Percentiles rank a stretch among this genome's conserved stretches.
phyloP scores from a whole-genome alignment of 2,329 filamentous ascomycete species.

The Huntiella omanensis region DNA sequence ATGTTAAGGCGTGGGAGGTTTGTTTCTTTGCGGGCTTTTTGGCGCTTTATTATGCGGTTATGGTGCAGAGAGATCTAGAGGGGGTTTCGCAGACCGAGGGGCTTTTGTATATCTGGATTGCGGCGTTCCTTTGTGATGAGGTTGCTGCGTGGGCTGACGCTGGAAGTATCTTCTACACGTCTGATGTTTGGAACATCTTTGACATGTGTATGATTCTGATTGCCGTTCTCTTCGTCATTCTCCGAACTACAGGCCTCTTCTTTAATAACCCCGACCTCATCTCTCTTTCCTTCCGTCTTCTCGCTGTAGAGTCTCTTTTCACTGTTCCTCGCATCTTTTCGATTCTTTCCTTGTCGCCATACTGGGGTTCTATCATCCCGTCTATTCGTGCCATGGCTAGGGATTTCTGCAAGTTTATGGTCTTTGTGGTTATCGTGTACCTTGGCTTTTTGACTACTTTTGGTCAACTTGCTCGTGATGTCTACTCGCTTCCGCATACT shows the following conservation, averaged over 20 bases:
- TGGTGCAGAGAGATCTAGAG: conserved; percentile 51
- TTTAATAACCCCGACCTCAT: conserved; percentile 40
- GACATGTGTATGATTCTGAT: conserved; percentile 57
- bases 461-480: conserved; percentile 53
- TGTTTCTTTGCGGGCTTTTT: conserved; percentile 63
- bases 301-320: conserved; percentile 74
- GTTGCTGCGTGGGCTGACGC: conserved; percentile 72
- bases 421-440: conserved; percentile 65
- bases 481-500: conserved; percentile 47
- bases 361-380: conserved; percentile 78
- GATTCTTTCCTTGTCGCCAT: conserved; percentile 68
- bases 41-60: conserved; percentile 67
- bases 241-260: conserved; percentile 51
- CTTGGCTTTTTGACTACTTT: conserved; percentile 81
- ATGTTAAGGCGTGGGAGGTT: conserved; percentile 70
- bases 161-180: conserved; percentile 67
- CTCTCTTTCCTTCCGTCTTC: conserved; percentile 70
- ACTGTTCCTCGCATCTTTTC: conserved; percentile 81
- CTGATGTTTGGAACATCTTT: conserved; percentile 66
- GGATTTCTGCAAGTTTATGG: conserved; percentile 73
- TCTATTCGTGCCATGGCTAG: conserved; percentile 90
- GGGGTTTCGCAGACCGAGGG: conserved; percentile 51
- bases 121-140: conserved; percentile 75
- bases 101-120: conserved; percentile 68
- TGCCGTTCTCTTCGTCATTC: conserved; percentile 48